Evolutionary conservation across 1,139 yeast species (phyloP).

Genomic region (Debaryomyces psychrophilus): DNA sequence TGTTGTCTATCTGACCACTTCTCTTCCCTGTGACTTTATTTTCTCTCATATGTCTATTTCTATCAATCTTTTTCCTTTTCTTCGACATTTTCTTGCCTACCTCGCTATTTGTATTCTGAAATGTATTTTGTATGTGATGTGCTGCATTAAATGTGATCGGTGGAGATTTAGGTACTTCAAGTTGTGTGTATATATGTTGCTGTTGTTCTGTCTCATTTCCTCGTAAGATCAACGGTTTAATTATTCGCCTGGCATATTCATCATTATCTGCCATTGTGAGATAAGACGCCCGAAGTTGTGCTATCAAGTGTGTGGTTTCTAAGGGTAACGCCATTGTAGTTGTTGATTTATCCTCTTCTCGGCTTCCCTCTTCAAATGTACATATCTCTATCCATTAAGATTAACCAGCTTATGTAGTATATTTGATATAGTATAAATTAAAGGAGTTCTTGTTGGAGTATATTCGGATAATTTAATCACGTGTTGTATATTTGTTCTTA

Average conservation of each 20-base stretch:
- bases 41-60: neutral
- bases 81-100: neutral
- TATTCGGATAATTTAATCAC: neutral
- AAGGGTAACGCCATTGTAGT: slow-evolving; percentile 41
- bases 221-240: slow-evolving; percentile 21
- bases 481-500: neutral
- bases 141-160: slow-evolving; percentile 38
- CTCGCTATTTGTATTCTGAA: slow-evolving; percentile 3
- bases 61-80: neutral
- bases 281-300: slow-evolving; percentile 37
- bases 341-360: neutral
- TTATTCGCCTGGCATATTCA: slow-evolving; percentile 27
- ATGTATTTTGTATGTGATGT: slow-evolving; percentile 22
- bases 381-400: neutral
- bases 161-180: slow-evolving; percentile 31
- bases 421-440: neutral
- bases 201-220: slow-evolving; percentile 10
- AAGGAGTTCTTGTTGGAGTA: neutral
- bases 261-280: slow-evolving; percentile 31
- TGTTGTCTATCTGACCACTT: neutral
- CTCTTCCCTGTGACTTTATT: neutral
- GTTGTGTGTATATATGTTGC: neutral
- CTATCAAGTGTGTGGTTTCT: slow-evolving; percentile 33
- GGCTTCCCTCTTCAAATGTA: neutral
- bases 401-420: neutral